Percentiles rank a stretch among this genome's conserved stretches.
Conservation (phyloP, 2,329 filamentous ascomycete species). For the Fusarium begoniae region DNA sequence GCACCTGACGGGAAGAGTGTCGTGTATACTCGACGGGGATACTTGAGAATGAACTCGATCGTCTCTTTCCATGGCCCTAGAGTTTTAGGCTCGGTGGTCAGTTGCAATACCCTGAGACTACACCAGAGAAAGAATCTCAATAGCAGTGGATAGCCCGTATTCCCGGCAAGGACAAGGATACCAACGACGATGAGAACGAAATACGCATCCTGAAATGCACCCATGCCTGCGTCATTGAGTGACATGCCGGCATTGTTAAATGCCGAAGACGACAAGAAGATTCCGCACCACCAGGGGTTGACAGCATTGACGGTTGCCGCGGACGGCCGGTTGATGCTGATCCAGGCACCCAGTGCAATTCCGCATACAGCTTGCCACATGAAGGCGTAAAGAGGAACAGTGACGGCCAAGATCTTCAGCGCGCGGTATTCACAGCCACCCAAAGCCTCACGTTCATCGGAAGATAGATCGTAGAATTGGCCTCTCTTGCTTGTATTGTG, state of each 20-base stretch:
- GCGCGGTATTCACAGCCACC: conserved; percentile 73
- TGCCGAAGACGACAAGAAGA: conserved; percentile 73
- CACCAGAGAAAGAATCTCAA: conserved; percentile 68
- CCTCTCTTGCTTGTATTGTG: conserved; percentile 60
- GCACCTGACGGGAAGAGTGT: conserved; percentile 70
- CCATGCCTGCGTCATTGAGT: conserved; percentile 72
- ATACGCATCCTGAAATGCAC: conserved; percentile 64
- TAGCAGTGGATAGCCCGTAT: conserved; percentile 72
- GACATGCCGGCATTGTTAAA: conserved; percentile 80
- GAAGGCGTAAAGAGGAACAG: conserved; percentile 69
- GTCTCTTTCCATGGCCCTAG: conserved; percentile 58
- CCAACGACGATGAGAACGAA: conserved; percentile 64
- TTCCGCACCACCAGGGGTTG: conserved; percentile 74
- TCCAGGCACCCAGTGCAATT: conserved; percentile 69
- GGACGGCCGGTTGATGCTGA: conserved; percentile 60
- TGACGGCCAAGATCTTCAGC: conserved; percentile 64
- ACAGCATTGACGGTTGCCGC: conserved; percentile 64
- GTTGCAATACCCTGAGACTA: conserved; percentile 53
- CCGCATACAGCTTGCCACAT: conserved; percentile 68
- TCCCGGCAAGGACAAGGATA: conserved; percentile 69
- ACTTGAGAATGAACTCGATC: conserved; percentile 62
- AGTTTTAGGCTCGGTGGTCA: conserved; percentile 49
- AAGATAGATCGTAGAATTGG: conserved; percentile 63
- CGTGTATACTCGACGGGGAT: conserved; percentile 68
- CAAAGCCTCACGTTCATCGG: conserved; percentile 63